A percentile compares a stretch with the other conserved stretches of the same genome.
phyloP scores from a whole-genome alignment of 345 rosid genomes.

The Euphorbia lathyris region DNA sequence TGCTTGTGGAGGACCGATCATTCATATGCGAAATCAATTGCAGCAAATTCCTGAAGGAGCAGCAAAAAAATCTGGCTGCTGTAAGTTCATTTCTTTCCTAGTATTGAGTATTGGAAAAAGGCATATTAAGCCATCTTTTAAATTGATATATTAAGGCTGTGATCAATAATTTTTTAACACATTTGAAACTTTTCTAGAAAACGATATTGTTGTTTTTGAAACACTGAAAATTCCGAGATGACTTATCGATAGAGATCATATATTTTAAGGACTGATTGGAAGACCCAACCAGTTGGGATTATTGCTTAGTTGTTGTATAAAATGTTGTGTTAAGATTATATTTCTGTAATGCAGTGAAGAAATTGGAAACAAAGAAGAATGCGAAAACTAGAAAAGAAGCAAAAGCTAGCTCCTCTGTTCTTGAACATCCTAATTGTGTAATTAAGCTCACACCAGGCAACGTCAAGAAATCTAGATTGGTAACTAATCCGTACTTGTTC shows the following conservation, averaged over 20 bases:
- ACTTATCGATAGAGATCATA: too few species aligned
- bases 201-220: too few species aligned
- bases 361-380: too few species aligned
- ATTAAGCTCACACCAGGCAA: neutral
- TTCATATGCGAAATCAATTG: neutral
- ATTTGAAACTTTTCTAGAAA: too few species aligned
- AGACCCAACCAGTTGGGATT: neutral
- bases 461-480: neutral
- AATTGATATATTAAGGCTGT: too few species aligned
- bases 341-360: slow-evolving; percentile 10
- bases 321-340: neutral
- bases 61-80: slow-evolving; percentile 1
- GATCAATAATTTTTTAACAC: too few species aligned
- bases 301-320: neutral
- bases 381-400: neutral
- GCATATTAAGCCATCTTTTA: too few species aligned
- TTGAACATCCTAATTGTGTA: slow-evolving; percentile 2
- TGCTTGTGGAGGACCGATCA: neutral
- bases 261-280: neutral
- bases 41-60: slow-evolving; percentile 6
- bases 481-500: neutral
- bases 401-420: slow-evolving; percentile 5
- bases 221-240: too few species aligned
- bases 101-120: too few species aligned
- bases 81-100: too few species aligned